Evolutionary conservation across 371 early-diverging fungal genomes (phyloP), one percentile per base, ranked within the genome.

Genomic region (Catenaria anguillulae): DNA sequence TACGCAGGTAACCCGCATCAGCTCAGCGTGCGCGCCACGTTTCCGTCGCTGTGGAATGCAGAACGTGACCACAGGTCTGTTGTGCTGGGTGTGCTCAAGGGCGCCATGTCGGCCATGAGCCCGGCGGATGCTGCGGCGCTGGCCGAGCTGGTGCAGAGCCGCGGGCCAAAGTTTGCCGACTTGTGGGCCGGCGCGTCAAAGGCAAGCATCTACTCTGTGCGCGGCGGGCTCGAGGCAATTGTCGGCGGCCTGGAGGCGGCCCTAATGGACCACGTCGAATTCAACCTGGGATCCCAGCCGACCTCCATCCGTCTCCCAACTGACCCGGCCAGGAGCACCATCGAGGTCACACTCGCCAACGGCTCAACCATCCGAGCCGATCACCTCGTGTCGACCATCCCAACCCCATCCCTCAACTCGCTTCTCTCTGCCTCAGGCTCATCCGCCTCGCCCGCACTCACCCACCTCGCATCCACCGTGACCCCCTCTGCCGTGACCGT

Each of bases 1-100:
- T 95, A 92, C 73, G 94, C 93, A 0, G 93, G 92, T 0, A 89
- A 95, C 68, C 74, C 78, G 2, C 80, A 76, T 48, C 67, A 76
- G 60, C 77, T 94, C 13, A 89, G 89, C 40, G 76, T 89, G 0
- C 72, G 82, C 35, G 84, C 91, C 3, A 81, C 86, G 1, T 71
- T 93, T 48, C 77, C 77, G 40, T 68, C 78, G 50, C 65, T 92
- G 35, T 83, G 79, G 65, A 79, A 84, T 31, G 67, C 74, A 6
- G 90, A 92, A 66, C 74, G 69, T 19, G 75, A 76, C 17, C 74
- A 82, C 65, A 86, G 88, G 12, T 84, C 86, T 33, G 76, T 89
- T 0, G 67, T 79, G 2, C 33, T 68, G 55, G 80, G 75, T 33
- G 64, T 72, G 66, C 65, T 62, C 55, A 67, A 19, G 56, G 67